phyloP scores from a whole-genome alignment of 2,329 filamentous ascomycete species.

The Aspergillus texensis region DNA sequence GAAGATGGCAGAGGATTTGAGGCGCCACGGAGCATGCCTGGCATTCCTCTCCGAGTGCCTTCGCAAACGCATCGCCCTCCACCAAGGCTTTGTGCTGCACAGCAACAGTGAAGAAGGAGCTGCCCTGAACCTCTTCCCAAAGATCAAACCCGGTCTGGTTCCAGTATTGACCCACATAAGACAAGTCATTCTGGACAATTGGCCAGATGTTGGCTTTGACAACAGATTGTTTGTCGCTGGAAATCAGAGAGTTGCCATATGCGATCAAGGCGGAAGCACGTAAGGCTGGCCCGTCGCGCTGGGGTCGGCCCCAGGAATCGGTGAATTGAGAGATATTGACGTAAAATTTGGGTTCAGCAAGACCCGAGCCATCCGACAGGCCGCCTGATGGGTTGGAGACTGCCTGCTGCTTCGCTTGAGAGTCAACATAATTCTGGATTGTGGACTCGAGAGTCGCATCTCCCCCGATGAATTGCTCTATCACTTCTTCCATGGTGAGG shows the following conservation, averaged over 20 bases:
- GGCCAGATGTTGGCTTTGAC: constrained; percentile 66
- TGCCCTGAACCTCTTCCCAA: constrained; percentile 77
- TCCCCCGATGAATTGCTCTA: constrained; percentile 67
- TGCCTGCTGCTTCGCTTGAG: constrained; percentile 66
- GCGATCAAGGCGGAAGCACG: constrained; percentile 71
- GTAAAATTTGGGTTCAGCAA: constrained; percentile 74
- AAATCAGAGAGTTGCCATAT: constrained; percentile 73
- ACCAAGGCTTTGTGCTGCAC: constrained; percentile 65
- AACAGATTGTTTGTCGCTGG: constrained; percentile 56
- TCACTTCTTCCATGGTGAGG: constrained; percentile 67
- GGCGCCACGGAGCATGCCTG: constrained; percentile 65
- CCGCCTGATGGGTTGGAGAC: constrained; percentile 69
- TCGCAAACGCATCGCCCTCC: constrained; percentile 65
- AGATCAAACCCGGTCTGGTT: constrained; percentile 66
- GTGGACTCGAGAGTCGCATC: constrained; percentile 59
- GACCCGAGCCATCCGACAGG: constrained; percentile 46
- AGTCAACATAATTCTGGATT: constrained; percentile 67
- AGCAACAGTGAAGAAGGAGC: constrained; percentile 75
- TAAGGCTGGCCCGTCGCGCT: constrained; percentile 75
- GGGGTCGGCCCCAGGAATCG: constrained; percentile 71
- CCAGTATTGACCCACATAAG: constrained; percentile 60
- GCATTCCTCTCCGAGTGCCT: constrained; percentile 61
- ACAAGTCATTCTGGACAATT: constrained; percentile 71
- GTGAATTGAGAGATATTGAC: constrained; percentile 64
- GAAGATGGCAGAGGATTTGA: constrained; percentile 70